Evolutionary conservation across 2,329 filamentous ascomycete genomes (phyloP), one percentile per base, ranked within the genome.

Genomic region (Capronia epimyces): DNA sequence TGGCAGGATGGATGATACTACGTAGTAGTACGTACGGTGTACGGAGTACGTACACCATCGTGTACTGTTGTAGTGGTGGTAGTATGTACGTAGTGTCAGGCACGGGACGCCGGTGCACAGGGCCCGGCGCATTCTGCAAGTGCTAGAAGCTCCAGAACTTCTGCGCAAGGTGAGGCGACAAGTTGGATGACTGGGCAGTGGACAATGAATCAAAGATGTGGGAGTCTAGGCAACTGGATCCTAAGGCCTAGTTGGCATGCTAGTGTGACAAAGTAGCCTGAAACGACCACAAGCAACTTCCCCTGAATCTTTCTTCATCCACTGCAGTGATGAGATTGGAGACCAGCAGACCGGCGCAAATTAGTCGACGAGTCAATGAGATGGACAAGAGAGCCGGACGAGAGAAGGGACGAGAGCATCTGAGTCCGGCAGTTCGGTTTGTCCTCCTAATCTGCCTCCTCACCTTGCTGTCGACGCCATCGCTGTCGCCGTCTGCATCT

Each of bases 221-320:
- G 10, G 10, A 10, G 25, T 27, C 25, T 34, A n/a, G 31, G n/a
- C 6, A 6, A 13, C 31, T 13, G 27, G 27, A 13, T 29, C 27
- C 8, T 13, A 29, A 29, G 31, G 20, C n/a, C n/a, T 40, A 20
- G 36, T 20, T 40, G 21, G 20, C 29, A 29, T 37, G 34, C 49
- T 55, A 55, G 52, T 55, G 52, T 48, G 27, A 51, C 48, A 41
- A 20, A 43, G 43, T 41, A 37, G 49, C 45, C 29, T 55, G 52
- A 55, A 55, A 55, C 52, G 40, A 50, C 39, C 47, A 50, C 21
- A 22, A 31, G 39, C 36, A n/a, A 34, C 24, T 40, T 46, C 50
- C 50, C 52, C 44, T 51, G 48, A 51, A 49, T 51, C 46, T 49
- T 53, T 27, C 27, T 27, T 43, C 39, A 27, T 16, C 36, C 16